Evolutionary conservation across 768 basidiomycete species (phyloP), one percentile per base, ranked within the genome.

Genomic region (Mycena epipterygia): DNA sequence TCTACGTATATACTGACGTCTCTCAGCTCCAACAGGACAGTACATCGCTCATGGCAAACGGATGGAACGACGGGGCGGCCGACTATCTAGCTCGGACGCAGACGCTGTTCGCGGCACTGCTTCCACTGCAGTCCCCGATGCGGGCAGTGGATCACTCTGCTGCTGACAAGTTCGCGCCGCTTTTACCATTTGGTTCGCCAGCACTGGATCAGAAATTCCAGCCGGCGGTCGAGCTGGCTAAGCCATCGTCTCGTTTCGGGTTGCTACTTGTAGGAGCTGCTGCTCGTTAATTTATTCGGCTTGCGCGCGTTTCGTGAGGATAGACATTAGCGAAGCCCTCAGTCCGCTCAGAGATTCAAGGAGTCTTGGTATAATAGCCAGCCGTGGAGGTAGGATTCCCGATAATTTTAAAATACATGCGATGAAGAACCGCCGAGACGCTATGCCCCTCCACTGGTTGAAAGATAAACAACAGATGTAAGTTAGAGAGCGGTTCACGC

Each of bases 391-490:
- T 55, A 42, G 6, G 25, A 53, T 71, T 46, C 55, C 46, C 52
- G 60, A 62, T 68, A 73, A 67, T 73, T 73, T 71, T 72, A 67
- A 55, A 67, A 71, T 73, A 73, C 70, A 74, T 67, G 67, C 46
- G 48, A 71, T 51, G 61, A 75, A 66, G 77, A 74, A 76, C 72
- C 77, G 48, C 61, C 46, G 72, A 41, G 51, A 58, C 37, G 29
- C 83, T 86, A 95, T 84, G 93, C 93, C 49, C 93, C 94, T 80
- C 94, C 94, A 67, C 94, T 95, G 83, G 67, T 69, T 39, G 32
- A 76, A 86, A 63, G 83, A 78, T 68, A 56, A 67, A 49, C 33
- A 49, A 39, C 51, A 21, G 27, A 13, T 9, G 4, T 6, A 19
- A 33, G 21, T 27, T 59, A 49, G 37, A 52, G 6, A 32, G 32